Percentiles rank a stretch among this genome's conserved stretches.
Evolutionary conservation across 2,329 filamentous ascomycete species (phyloP).

Genomic region (Paecilomyces fulvus): DNA sequence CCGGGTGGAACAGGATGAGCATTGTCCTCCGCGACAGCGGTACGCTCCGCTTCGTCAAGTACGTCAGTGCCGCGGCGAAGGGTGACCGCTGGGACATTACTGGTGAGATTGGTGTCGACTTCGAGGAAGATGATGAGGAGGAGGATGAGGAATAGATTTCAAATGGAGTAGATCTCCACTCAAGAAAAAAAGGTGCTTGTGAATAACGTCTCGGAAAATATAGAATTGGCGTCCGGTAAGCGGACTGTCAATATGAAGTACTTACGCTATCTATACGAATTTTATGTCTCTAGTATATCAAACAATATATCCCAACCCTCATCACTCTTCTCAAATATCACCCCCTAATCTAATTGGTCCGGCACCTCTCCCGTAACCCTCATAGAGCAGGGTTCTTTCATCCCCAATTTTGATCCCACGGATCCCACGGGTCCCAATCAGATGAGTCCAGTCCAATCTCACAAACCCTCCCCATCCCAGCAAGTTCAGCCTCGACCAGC

Average conservation of each 20-base stretch:
- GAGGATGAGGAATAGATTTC: conserved; percentile 18
- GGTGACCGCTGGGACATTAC: conserved; percentile 91
- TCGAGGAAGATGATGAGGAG: conserved; percentile 42
- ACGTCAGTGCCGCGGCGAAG: conserved; percentile 70
- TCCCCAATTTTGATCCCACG: background rate
- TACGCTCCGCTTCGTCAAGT: conserved; percentile 90
- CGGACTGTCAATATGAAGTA: background rate
- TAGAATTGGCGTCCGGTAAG: background rate
- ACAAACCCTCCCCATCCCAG: background rate
- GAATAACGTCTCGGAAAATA: conserved; percentile 23
- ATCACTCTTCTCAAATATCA: background rate
- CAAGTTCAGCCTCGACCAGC: background rate
- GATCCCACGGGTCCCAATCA: background rate
- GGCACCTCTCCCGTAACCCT: background rate
- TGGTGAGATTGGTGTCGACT: conserved; percentile 65
- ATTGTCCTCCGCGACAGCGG: conserved; percentile 83
- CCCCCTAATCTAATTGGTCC: background rate
- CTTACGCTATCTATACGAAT: background rate
- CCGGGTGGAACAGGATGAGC: conserved; percentile 82
- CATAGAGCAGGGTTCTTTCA: background rate
- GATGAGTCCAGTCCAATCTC: background rate
- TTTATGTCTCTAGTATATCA: background rate
- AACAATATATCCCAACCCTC: background rate
- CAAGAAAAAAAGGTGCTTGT: conserved; percentile 23
- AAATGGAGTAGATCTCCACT: background rate